Conservation (phyloP, 768 basidiomycete species). For the Boletus barrowsii region DNA sequence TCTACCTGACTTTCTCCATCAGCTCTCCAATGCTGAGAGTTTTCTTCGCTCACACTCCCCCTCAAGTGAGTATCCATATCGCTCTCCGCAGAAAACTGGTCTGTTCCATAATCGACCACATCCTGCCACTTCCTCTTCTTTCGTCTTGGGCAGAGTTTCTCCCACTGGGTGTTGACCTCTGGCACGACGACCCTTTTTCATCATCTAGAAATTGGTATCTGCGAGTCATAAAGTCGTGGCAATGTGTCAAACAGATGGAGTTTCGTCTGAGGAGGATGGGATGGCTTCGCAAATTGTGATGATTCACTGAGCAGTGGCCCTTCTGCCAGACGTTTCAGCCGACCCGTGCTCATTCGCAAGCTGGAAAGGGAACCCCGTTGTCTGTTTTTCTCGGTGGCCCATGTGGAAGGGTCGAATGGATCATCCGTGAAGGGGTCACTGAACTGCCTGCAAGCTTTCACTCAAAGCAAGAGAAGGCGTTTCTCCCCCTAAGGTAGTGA, state of each 20-base stretch:
- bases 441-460: not conserved
- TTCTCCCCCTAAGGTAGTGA: not conserved
- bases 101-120: not conserved
- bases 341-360: not conserved
- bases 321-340: not conserved
- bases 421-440: not conserved
- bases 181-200: not conserved
- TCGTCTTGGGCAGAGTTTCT: not conserved
- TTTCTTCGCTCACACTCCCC: too few species aligned
- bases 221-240: not conserved
- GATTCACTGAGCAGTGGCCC: not conserved
- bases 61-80: too few species aligned
- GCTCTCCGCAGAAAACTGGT: too few species aligned
- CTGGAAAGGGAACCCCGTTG: not conserved
- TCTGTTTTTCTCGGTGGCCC: not conserved
- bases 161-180: too few species aligned
- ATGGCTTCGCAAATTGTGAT: too few species aligned
- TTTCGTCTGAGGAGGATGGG: not conserved
- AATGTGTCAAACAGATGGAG: not conserved
- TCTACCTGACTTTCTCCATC: too few species aligned
- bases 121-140: not conserved
- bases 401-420: not conserved
- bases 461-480: rapidly evolving
- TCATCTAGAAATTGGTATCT: not conserved
- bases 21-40: too few species aligned